Conservation (phyloP, 176 grass and related monocot species). For the Melocanna baccifera region DNA sequence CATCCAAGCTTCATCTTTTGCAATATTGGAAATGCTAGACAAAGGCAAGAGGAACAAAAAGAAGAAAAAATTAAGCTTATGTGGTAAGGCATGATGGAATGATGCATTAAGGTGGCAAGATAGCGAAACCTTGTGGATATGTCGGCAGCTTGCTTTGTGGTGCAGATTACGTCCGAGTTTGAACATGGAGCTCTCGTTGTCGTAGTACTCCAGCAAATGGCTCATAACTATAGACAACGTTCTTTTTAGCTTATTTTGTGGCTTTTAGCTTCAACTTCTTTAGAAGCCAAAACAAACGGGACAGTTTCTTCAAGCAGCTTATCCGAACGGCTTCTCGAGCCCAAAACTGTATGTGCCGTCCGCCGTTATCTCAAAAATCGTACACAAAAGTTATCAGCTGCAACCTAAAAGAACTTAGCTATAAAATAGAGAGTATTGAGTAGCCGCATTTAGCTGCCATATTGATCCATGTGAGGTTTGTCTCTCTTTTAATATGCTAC, state of each 20-base stretch:
- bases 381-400: no score
- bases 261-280: no score
- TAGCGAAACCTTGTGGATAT: not conserved
- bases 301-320: accelerated
- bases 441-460: not conserved
- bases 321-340: no score
- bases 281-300: no score
- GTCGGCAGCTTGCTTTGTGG: constrained; percentile 19
- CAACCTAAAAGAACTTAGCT: no score
- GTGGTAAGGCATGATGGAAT: constrained; percentile 6
- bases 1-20: constrained; percentile 18
- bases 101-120: constrained; percentile 27
- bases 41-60: not conserved
- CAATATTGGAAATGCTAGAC: not conserved
- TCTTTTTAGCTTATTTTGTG: no score
- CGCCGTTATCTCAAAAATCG: accelerated
- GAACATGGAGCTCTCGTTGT: not conserved
- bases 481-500: not conserved
- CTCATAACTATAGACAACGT: no score
- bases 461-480: not conserved
- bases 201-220: not conserved
- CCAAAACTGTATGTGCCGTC: no score
- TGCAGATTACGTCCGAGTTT: not conserved
- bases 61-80: constrained; percentile 5
- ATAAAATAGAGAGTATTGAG: not conserved